phyloP scores from a whole-genome alignment of 257 asterid species.

The Solanum pinnatisectum region DNA sequence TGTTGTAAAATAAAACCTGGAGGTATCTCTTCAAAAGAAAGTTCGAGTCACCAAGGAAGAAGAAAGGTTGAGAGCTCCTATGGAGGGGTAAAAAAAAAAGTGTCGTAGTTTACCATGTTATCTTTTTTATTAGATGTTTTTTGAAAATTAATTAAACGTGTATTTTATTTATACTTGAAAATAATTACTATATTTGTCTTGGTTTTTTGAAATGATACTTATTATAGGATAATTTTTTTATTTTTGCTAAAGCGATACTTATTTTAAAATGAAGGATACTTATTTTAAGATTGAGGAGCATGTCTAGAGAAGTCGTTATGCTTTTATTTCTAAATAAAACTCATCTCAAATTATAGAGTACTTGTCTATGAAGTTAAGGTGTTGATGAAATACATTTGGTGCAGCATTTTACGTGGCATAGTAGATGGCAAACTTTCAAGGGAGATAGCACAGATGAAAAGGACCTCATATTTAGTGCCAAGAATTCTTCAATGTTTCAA shows the following conservation, averaged over 20 bases:
- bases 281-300: no score
- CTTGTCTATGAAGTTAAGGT: background rate
- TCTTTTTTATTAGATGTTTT: no score
- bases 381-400: background rate
- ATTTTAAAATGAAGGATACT: no score
- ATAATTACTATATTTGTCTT: no score
- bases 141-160: no score
- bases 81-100: no score
- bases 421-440: constrained; percentile 3
- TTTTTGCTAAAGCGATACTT: no score
- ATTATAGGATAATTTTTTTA: no score
- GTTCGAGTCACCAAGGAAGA: no score
- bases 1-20: background rate
- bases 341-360: background rate
- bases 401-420: constrained; percentile 1
- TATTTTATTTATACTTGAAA: no score
- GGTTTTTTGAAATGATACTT: no score
- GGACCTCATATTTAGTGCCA: constrained; percentile 1
- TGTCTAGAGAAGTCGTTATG: background rate
- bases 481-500: background rate
- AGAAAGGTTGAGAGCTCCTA: no score
- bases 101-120: background rate
- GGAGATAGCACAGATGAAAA: background rate
- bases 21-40: background rate
- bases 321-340: background rate